Base-by-base conservation (phyloP, 352 stramenopile genomes). In the Phytophthora pseudosyringae region DNA sequence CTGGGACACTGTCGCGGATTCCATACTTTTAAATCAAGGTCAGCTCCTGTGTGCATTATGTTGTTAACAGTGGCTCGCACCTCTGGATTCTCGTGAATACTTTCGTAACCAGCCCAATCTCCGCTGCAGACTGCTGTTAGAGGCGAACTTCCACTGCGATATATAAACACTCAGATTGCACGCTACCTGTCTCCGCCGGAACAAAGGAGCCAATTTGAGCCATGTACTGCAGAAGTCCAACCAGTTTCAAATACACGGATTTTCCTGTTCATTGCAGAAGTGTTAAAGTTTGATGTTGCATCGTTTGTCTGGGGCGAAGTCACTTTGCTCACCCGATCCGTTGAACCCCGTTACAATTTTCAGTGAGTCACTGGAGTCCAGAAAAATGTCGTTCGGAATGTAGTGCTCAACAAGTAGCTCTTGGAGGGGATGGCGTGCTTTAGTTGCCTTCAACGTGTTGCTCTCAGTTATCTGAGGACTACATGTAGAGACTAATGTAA, bases 241-340 rank as follows among this genome's bases (percentile, higher is more conserved):
- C 76, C 82, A 89, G 93, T 59, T 93, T 95, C 57, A 96, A 57
- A 63, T 89, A 93, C 13, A 94, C 82, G 6, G 88, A 96, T 76
- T 96, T 96, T 10, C 88, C 88, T 96, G 56, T 36, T 39, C 13
- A 10, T 25, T 29, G 2, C n/a, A 46, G 62, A 16, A 11, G n/a
- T 31, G 21, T 58, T 45, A 53, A 52, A 25, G 11, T 26, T 31
- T 52, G 25, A 10, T 15, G n/a, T 49, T 4, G 8, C 2, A n/a
- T 43, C 46, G 25, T 54, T 15, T 45, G 7, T 7, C 18, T 21
- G 21, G 2, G 21, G 21, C 1, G 1, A 58, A 46, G 3, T 11
- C 3, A 45, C 25, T n/a, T 36, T 48, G n/a, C 41, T 50, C 48
- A 95, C 88, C 88, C 26, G 88, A 96, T 73, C 88, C 88, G 57